Conservation (phyloP, 768 basidiomycete genomes). For the Boletus tomentosulus region DNA sequence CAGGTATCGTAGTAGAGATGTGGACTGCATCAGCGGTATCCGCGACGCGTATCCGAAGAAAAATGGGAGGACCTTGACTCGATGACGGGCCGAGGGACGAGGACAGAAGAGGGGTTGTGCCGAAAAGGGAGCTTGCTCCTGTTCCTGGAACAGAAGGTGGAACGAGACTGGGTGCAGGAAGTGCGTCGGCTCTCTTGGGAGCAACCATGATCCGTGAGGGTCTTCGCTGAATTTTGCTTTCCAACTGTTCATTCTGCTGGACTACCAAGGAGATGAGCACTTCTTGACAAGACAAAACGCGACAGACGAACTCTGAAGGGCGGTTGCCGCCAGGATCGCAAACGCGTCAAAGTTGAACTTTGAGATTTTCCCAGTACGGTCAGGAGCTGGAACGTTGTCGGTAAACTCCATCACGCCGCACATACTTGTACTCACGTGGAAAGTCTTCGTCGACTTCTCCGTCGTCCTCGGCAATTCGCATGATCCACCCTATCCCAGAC, state of each 20-base stretch:
- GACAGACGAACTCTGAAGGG: conserved; percentile 54
- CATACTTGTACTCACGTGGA: conserved; percentile 63
- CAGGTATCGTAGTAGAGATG: conserved; percentile 85
- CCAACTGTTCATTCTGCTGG: conserved; percentile 76
- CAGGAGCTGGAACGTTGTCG: conserved; percentile 62
- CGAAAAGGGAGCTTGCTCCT: conserved; percentile 43
- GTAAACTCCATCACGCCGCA: not conserved
- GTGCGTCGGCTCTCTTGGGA: conserved; percentile 54
- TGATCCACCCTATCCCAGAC: conserved; percentile 84
- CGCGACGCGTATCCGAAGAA: conserved; percentile 77
- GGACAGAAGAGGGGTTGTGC: conserved; percentile 52
- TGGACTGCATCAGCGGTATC: conserved; percentile 81
- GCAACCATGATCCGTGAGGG: conserved; percentile 62
- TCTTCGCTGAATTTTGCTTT: conserved; percentile 76
- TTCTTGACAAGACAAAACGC: not conserved
- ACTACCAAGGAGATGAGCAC: conserved; percentile 33
- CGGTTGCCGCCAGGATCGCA: conserved; percentile 76
- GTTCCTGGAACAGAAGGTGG: conserved; percentile 37
- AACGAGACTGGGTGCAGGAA: conserved; percentile 35
- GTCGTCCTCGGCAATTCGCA: conserved; percentile 93
- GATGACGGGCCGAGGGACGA: conserved; percentile 68
- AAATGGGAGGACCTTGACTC: conserved; percentile 75
- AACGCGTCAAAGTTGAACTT: conserved; percentile 91
- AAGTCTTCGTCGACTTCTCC: conserved; percentile 99
- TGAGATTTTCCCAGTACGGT: conserved; percentile 76